These are phyloP conservation scores for Arctium lappa DNA, from an alignment of 129 eudicot genomes.

Conservation along the genomic window DNA sequence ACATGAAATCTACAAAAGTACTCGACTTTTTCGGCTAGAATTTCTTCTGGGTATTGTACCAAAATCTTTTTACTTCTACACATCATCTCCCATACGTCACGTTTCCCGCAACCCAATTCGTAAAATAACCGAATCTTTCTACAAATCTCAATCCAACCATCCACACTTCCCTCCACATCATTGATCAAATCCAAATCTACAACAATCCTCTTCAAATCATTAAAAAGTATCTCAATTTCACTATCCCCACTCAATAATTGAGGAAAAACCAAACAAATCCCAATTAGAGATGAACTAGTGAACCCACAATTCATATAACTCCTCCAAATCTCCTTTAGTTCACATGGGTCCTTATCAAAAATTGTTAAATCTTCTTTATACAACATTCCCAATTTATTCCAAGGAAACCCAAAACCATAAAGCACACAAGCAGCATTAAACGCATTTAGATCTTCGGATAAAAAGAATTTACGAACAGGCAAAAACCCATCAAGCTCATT, in stretches of 20 bases:
- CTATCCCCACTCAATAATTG: constrained; percentile 29
- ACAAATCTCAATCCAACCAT: constrained; percentile 56
- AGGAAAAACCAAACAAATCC: constrained; percentile 70
- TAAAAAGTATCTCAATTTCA: constrained; percentile 30
- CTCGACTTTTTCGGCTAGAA: constrained; percentile 42
- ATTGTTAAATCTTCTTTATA: constrained; percentile 38
- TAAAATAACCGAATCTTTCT: constrained; percentile 63
- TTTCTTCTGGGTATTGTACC: constrained; percentile 45
- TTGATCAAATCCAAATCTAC: constrained; percentile 43
- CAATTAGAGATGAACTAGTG: constrained; percentile 34
- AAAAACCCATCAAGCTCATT: constrained; percentile 31
- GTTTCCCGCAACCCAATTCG: constrained; percentile 48
- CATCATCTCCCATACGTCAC: constrained; percentile 46
- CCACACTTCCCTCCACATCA: constrained; percentile 51
- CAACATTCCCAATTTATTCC: constrained; percentile 63
- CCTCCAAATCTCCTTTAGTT: constrained; percentile 34
- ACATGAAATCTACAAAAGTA: constrained; percentile 54
- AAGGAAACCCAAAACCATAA: constrained; percentile 69
- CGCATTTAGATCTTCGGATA: constrained; percentile 41
- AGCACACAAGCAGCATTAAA: constrained; percentile 59
- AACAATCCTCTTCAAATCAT: constrained; percentile 55
- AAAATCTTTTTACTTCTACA: constrained; percentile 48
- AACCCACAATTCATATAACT: constrained; percentile 47
- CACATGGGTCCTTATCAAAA: constrained; percentile 29
- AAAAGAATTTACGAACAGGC: constrained; percentile 43